Evolutionary conservation across 2,329 filamentous ascomycete genomes (phyloP).

Genomic region (Aspergillus sp.): DNA sequence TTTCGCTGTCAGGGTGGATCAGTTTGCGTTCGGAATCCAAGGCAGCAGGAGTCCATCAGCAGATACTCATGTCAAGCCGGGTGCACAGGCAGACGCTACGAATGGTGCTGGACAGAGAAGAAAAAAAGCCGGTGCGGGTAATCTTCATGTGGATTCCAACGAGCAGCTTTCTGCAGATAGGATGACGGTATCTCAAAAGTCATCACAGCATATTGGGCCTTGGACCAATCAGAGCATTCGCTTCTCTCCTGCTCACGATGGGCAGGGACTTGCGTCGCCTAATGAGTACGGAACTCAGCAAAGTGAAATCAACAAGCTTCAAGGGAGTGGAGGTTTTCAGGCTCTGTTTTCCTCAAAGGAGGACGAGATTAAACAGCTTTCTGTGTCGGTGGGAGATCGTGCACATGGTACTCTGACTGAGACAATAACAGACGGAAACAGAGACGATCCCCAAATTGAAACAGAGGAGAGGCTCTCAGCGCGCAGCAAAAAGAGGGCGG

Average conservation of each 20-base stretch:
- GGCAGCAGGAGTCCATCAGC: too few species aligned
- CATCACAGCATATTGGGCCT: too few species aligned
- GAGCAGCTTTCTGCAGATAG: too few species aligned
- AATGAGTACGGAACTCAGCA: too few species aligned
- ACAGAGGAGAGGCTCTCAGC: background rate
- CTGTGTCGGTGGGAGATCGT: background rate
- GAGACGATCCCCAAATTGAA: background rate
- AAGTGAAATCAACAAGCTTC: too few species aligned
- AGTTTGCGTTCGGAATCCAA: too few species aligned
- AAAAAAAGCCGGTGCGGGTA: background rate
- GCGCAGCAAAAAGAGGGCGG: background rate
- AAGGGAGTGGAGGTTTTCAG: background rate
- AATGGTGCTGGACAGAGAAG: background rate
- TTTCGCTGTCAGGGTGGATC: background rate
- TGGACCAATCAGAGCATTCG: too few species aligned
- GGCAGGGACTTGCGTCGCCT: too few species aligned
- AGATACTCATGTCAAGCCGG: too few species aligned
- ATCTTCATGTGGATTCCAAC: background rate
- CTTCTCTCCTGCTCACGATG: too few species aligned
- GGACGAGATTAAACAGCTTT: background rate
- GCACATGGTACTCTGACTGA: background rate
- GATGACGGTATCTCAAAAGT: too few species aligned
- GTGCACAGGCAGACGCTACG: too few species aligned
- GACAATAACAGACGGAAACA: background rate
- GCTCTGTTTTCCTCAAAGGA: background rate